Percentiles rank a stretch among this genome's conserved stretches.
Evolutionary conservation across 306 rosid species (phyloP).

Genomic region (Prunus salicina): DNA sequence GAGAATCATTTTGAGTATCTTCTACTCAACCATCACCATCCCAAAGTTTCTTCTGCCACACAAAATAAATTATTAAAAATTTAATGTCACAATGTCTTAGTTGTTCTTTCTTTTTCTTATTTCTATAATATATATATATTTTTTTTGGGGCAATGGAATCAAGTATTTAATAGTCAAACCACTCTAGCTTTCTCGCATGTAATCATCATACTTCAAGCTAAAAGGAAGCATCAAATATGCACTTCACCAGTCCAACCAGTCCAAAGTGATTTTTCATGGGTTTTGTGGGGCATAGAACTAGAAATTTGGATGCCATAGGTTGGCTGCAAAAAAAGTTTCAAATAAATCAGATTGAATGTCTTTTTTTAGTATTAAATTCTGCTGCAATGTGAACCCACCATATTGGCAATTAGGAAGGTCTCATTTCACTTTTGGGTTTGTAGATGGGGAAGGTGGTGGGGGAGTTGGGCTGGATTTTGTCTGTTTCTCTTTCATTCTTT

Average conservation of each 20-base stretch:
- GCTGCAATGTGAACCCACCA: background rate
- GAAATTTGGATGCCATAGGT: background rate
- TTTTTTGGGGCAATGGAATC: too few relatives aligned
- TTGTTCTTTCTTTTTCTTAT: too few relatives aligned
- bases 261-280: constrained; percentile 1
- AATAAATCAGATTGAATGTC: background rate
- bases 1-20: constrained; percentile 20
- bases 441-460: background rate
- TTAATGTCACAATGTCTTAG: too few relatives aligned
- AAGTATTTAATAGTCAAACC: too few relatives aligned
- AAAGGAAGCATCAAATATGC: constrained; percentile 3
- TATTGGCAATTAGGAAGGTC: background rate
- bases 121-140: too few relatives aligned
- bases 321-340: background rate
- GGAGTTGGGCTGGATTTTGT: constrained; percentile 6
- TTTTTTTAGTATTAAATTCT: background rate
- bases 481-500: background rate
- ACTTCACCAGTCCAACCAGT: constrained; percentile 3
- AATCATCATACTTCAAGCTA: constrained; percentile 16
- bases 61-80: background rate
- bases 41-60: constrained; percentile 13
- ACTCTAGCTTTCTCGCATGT: constrained; percentile 23
- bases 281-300: background rate
- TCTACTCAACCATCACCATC: constrained; percentile 23
- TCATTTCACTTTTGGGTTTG: background rate